Evolutionary conservation across 352 stramenopile species (phyloP).

Genomic region (Globisporangium emineosum): DNA sequence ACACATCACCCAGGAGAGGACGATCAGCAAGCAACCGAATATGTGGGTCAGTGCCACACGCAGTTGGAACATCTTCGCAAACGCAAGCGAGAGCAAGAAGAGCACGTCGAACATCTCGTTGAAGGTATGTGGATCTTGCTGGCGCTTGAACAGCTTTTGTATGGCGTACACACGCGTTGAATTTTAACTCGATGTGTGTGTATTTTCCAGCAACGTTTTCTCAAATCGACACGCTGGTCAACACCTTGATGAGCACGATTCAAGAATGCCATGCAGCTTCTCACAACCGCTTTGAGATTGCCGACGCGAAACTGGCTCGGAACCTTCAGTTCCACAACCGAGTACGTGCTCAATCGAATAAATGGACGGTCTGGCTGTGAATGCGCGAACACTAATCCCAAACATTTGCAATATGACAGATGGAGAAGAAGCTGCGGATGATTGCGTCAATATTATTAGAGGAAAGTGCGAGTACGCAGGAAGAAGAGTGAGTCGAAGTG

Average conservation of each 20-base stretch:
- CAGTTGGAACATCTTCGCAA: constrained; percentile 8
- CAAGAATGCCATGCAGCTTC: constrained; percentile 6
- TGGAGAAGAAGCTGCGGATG: constrained; percentile 13
- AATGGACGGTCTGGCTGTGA: background rate
- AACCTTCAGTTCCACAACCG: constrained; percentile 10
- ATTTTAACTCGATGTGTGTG: background rate
- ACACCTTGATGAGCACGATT: constrained; percentile 5
- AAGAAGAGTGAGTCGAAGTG: constrained; percentile 1
- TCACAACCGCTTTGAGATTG: constrained; percentile 8
- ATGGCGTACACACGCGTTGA: background rate
- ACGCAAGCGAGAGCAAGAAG: constrained; percentile 10
- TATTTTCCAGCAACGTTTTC: constrained; percentile 4
- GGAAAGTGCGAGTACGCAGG: background rate
- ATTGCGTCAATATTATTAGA: constrained; percentile 11
- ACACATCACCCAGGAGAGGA: background rate
- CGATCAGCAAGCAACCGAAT: background rate
- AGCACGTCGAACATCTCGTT: constrained; percentile 4
- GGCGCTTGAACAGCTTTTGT: background rate
- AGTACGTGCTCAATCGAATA: constrained; percentile 2
- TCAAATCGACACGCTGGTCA: constrained; percentile 8
- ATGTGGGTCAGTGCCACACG: constrained; percentile 1
- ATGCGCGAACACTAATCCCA: background rate
- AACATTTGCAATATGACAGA: background rate
- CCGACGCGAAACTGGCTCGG: constrained; percentile 4
- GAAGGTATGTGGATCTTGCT: constrained; percentile 4